A percentile compares a stretch with the other conserved stretches of the same genome.
Evolutionary conservation across 495 filamentous ascomycete species (phyloP).

Genomic region (Penicillium ochrochloron): DNA sequence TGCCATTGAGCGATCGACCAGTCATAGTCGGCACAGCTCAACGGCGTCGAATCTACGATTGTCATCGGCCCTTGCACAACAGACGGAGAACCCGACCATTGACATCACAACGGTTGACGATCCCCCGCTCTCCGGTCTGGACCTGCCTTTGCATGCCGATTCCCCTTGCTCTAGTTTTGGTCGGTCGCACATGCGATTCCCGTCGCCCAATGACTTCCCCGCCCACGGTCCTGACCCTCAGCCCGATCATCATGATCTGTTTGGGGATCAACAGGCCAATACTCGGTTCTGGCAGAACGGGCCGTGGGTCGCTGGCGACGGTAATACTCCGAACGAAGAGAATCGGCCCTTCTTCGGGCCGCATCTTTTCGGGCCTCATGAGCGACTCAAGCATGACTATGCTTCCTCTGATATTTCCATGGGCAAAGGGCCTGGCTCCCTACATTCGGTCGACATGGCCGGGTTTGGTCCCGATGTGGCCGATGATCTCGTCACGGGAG

Average conservation of each 20-base stretch:
- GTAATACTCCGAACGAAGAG: slow-evolving; percentile 55
- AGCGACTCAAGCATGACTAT: slow-evolving; percentile 56
- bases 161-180: slow-evolving; percentile 55
- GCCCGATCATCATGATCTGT: slow-evolving; percentile 54
- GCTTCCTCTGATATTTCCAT: slow-evolving; percentile 54
- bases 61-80: slow-evolving; percentile 48
- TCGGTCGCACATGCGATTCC: slow-evolving; percentile 52
- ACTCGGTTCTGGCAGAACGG: slow-evolving; percentile 56
- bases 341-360: slow-evolving; percentile 54
- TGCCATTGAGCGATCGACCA: slow-evolving; percentile 46
- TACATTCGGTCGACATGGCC: slow-evolving; percentile 56
- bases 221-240: slow-evolving; percentile 46
- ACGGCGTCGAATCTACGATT: slow-evolving; percentile 48
- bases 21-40: slow-evolving; percentile 51
- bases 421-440: slow-evolving; percentile 50
- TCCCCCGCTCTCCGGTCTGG: slow-evolving; percentile 45
- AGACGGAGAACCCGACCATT: slow-evolving; percentile 53
- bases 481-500: slow-evolving; percentile 45
- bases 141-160: slow-evolving; percentile 51
- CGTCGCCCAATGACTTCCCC: slow-evolving; percentile 51
- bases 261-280: slow-evolving; percentile 55
- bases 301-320: slow-evolving; percentile 53
- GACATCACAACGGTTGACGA: slow-evolving; percentile 54
- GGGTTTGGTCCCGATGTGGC: slow-evolving; percentile 49
- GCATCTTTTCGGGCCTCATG: slow-evolving; percentile 45